phyloP scores from a whole-genome alignment of 306 rosid genomes.

The Arachis stenosperma region DNA sequence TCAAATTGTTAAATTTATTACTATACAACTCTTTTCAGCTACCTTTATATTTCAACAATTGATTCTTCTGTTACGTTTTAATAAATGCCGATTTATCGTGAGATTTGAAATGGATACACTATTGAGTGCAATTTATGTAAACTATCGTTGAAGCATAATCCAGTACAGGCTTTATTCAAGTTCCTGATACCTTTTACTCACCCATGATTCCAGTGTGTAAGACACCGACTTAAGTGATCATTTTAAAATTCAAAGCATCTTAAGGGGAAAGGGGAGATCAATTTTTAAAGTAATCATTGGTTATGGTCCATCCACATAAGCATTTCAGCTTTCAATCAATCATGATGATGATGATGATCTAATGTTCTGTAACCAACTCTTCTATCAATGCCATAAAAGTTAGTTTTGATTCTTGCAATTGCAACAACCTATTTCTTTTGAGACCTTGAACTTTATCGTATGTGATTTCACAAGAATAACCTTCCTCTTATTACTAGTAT shows the following conservation, averaged over 20 bases:
- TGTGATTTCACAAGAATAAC: not conserved
- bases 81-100: not conserved
- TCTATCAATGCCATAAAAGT: slow-evolving; percentile 12
- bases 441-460: slow-evolving; percentile 3
- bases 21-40: no score
- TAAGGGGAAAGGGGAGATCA: not conserved
- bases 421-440: not conserved
- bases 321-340: slow-evolving; percentile 20
- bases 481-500: not conserved
- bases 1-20: no score
- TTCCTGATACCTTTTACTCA: slow-evolving; percentile 14
- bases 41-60: no score
- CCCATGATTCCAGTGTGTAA: slow-evolving; percentile 35
- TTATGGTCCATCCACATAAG: slow-evolving; percentile 30
- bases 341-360: not conserved
- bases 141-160: not conserved
- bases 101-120: slow-evolving; percentile 5
- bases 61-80: not conserved
- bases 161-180: slow-evolving; percentile 24
- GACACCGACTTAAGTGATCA: slow-evolving; percentile 32
- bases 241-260: slow-evolving; percentile 32
- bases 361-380: slow-evolving; percentile 1
- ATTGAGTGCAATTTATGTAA: not conserved
- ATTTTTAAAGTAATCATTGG: slow-evolving; percentile 13
- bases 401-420: slow-evolving; percentile 9